Base-by-base conservation (phyloP, 1,139 yeast species). In the Magnusiomyces magnusii region DNA sequence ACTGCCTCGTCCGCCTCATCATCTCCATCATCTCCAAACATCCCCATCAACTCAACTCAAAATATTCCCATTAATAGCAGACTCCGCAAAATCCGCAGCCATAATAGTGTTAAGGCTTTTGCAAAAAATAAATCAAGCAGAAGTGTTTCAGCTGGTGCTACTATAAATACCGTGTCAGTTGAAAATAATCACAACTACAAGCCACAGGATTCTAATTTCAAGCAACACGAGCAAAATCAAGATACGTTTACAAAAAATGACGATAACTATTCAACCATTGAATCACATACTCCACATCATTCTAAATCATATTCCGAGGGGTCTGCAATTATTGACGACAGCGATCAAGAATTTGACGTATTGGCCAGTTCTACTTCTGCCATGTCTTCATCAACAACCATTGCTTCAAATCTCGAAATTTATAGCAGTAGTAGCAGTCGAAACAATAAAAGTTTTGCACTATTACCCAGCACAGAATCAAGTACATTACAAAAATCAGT, bases 21-120 rank as follows among this genome's bases (percentile, higher is more conserved):
- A 3, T 28, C 54, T 25, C 44, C 55, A 3, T 10, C 13, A 9
- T 7, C 24, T 15, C 19, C 21, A 3, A 10, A 41, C 10, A 3
- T 84, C 47, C 82, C 53, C 2, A 50, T 50, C 7, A 50, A 50
- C 41, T 28, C 53, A 15, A 50, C n/a, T 23, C n/a, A 50, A 23
- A 28, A 31, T 31, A 17, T 31, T 28, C 24, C 53, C 7, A 5
- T 24, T 3, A 50, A n/a, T 25, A 50, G 25, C 15, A 28, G 53
- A 50, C n/a, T 50, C 17, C 36, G 53, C 36, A 28, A 50, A 31
- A 50, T 50, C 10, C 21, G 53, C 24, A 50, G 53, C 44, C n/a
- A n/a, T n/a, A 39, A 17, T 17, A 39, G 5, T 9, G 10, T 15
- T 39, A 19, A 10, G 5, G 44, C 44, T 39, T 39, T 19, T 39